Conservation (phyloP, 768 basidiomycete species). For the Russula foetens region DNA sequence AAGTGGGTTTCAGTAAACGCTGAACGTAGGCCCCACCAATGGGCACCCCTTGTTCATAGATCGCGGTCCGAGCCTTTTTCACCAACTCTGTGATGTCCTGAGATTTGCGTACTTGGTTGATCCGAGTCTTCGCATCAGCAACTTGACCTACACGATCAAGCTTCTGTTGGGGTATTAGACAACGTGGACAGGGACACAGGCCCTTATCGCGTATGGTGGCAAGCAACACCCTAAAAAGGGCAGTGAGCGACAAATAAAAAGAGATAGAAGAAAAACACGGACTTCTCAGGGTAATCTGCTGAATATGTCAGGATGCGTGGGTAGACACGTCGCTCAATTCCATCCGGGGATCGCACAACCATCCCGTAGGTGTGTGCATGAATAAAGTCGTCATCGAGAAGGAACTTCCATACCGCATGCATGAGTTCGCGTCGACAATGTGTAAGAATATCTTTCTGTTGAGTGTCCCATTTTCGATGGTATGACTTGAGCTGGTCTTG, state of each 20-base stretch:
- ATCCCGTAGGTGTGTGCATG: slow-evolving; percentile 25
- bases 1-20: too few relatives aligned
- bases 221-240: neutral
- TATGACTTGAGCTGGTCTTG: slow-evolving; percentile 18
- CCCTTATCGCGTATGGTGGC: too few relatives aligned
- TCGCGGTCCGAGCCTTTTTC: too few relatives aligned
- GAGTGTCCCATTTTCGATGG: too few relatives aligned
- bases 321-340: slow-evolving; percentile 22
- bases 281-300: slow-evolving; percentile 34
- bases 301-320: slow-evolving; percentile 26
- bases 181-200: too few relatives aligned
- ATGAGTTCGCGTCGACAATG: slow-evolving; percentile 30
- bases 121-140: too few relatives aligned
- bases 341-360: slow-evolving; percentile 25
- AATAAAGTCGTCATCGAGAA: slow-evolving; percentile 22
- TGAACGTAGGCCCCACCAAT: too few relatives aligned
- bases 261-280: neutral
- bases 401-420: slow-evolving; percentile 24
- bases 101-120: too few relatives aligned
- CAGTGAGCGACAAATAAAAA: neutral
- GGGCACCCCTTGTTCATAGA: too few relatives aligned
- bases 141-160: too few relatives aligned
- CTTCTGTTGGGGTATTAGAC: too few relatives aligned
- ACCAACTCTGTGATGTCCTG: too few relatives aligned
- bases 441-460: slow-evolving; percentile 19